Evolutionary conservation across 2,329 filamentous ascomycete genomes (phyloP).

Genomic region (Orbilia javanica): DNA sequence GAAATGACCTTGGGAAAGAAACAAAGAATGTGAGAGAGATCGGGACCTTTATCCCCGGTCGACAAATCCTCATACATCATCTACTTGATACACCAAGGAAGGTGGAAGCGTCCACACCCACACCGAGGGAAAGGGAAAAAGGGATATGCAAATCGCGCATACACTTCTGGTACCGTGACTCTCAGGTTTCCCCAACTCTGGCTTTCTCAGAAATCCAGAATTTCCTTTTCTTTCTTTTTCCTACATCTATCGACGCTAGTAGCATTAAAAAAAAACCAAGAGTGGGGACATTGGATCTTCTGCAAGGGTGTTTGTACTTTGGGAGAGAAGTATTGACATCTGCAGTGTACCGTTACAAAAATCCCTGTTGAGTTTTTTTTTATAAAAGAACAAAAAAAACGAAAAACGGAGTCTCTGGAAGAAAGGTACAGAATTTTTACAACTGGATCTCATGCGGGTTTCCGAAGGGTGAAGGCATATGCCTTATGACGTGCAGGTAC

Average conservation of each 20-base stretch:
- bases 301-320: conserved; percentile 13
- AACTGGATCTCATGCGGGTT: conserved; percentile 28
- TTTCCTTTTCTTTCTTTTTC: neutral
- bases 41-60: neutral
- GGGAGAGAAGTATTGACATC: conserved; percentile 33
- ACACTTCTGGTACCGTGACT: conserved; percentile 57
- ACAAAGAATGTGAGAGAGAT: neutral
- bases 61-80: neutral
- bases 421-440: neutral
- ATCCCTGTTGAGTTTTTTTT: neutral
- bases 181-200: neutral
- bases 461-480: conserved; percentile 11
- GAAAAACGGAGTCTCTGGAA: neutral
- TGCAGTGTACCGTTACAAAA: conserved; percentile 56
- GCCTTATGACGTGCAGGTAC: conserved; percentile 39
- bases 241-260: neutral
- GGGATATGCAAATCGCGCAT: conserved; percentile 58
- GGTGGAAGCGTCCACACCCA: conserved; percentile 1
- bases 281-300: conserved; percentile 1
- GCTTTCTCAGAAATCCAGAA: neutral
- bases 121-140: neutral
- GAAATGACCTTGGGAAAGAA: no score
- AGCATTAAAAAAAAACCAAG: neutral
- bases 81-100: conserved; percentile 10
- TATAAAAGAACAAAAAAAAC: neutral